Base-by-base conservation (phyloP, 495 filamentous ascomycete genomes). In the Niebla homalea region DNA sequence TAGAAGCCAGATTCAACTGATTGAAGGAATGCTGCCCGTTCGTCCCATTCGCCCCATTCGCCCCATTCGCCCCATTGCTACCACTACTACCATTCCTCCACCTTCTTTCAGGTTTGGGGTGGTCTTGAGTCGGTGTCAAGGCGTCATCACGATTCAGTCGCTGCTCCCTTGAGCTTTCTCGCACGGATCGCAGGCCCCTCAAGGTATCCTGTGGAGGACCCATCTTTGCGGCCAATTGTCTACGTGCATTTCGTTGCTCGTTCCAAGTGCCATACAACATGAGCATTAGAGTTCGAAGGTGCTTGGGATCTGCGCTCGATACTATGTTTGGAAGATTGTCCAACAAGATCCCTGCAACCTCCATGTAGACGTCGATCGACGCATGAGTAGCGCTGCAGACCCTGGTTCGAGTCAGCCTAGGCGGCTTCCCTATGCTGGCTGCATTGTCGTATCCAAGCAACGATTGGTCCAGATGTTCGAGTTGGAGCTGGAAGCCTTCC, bases 221-320 rank as follows among this genome's bases (percentile, higher is more conserved):
- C 42, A 23, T 19, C 25, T 35, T 36, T 4, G 25, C 25, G 16
- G 32, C 19, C 11, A 76, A 64, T 36, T 63, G 65, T 20, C 64
- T 58, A 57, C 72, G 75, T 22, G 72, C 67, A 59, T 78, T 77
- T 11, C 70, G 82, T 43, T 89, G 66, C 61, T 95, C 89, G 56
- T 85, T 76, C 23, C 86, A 74, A 57, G 85, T 85, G 45, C 85
- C 84, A 59, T 85, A 93, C 29, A 92, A 71, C 63, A 84, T 79
- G 40, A 89, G 71, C 70, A 95, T 74, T 50, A 93, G 65, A 0
- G 82, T 88, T 8, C 89, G 80, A 46, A 92, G 78, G 57, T 89
- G 89, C 18, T 83, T 77, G 6, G 82, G 76, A 58, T 94, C 85
- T 20, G 78, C 80, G 52, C 87, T 81, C 47, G 80, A 71, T 22